Evolutionary conservation across 2,329 filamentous ascomycete species (phyloP).

Genomic region (Aspergillus niger): DNA sequence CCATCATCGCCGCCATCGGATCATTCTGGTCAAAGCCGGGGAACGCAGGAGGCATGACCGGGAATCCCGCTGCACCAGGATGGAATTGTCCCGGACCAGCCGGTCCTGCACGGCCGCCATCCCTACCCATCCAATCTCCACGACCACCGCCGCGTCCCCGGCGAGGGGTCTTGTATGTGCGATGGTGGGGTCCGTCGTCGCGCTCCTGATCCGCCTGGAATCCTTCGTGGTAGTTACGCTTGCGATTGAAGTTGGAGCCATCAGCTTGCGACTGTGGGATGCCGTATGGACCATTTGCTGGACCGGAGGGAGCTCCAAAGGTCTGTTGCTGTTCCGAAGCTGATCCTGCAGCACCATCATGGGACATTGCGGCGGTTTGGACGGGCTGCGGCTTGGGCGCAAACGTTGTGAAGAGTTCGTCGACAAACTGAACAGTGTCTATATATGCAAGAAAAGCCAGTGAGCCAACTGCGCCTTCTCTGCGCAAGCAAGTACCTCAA

Average conservation of each 20-base stretch:
- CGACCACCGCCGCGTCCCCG: slow-evolving; percentile 46
- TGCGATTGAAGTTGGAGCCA: slow-evolving; percentile 44
- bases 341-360: slow-evolving; percentile 25
- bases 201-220: slow-evolving; percentile 49
- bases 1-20: slow-evolving; percentile 56
- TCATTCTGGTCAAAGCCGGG: slow-evolving; percentile 58
- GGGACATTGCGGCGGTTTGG: slow-evolving; percentile 25
- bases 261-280: slow-evolving; percentile 27
- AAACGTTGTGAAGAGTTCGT: slow-evolving; percentile 57
- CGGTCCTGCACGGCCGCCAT: slow-evolving; percentile 26
- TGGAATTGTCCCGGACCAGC: slow-evolving; percentile 31
- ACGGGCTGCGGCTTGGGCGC: slow-evolving; percentile 45
- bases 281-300: slow-evolving; percentile 23
- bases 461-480: neutral
- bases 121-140: slow-evolving; percentile 43
- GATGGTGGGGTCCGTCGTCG: slow-evolving; percentile 46
- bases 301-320: slow-evolving; percentile 28
- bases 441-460: slow-evolving; percentile 17
- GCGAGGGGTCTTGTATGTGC: slow-evolving; percentile 51
- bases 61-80: slow-evolving; percentile 33
- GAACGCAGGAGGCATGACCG: slow-evolving; percentile 48
- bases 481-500: neutral
- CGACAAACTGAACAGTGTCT: slow-evolving; percentile 58
- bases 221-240: slow-evolving; percentile 56
- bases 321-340: slow-evolving; percentile 22